Evolutionary conservation across 2,329 filamentous ascomycete genomes (phyloP), one percentile per base, ranked within the genome.

Genomic region (Apiospora kogelbergensis): DNA sequence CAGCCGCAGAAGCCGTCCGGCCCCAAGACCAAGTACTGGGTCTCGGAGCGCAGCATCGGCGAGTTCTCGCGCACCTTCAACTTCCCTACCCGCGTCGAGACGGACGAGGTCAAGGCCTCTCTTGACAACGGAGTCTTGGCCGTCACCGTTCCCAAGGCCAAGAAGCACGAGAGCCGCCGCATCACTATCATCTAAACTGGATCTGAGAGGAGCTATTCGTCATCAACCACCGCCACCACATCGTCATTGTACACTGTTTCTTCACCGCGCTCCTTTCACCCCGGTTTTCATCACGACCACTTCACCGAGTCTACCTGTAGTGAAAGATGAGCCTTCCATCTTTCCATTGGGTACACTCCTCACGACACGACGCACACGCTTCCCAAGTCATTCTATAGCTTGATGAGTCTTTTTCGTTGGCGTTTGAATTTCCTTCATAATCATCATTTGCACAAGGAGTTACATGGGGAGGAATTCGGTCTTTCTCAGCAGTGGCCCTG

Each of bases 21-120:
- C 26, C 76, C 78, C 69, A 78, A 80, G 71, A 73, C 83, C 74
- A 90, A 89, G 80, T 95, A 90, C 85, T 95, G 92, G 93, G 82
- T 90, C 71, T 84, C 84, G 44, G 90, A 93, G 81, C 89, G 90
- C 74, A 86, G 84, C 70, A 81, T 90, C 69, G 91, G 91, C 77
- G 85, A 90, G 73, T 93, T 93, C 81, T 84, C 87, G 65, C 87
- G 91, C 72, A 88, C 84, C 70, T 93, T 93, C 82, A 87, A 83
- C 78, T 93, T 93, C 83, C 89, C 90, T 0, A 80, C 81, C 67
- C 86, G 85, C 37, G 85, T 93, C 70, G 88, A 92, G 75, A 85
- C 88, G 74, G 87, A 89, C 20, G 80, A 75, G 3, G 90, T 93
- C 68, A 83, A 80, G 60, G 91, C 91, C 65, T 84, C 77, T 67